Evolutionary conservation across 257 asterid genomes (phyloP), one percentile per base, ranked within the genome.

Genomic region (Ajuga chamaepitys): DNA sequence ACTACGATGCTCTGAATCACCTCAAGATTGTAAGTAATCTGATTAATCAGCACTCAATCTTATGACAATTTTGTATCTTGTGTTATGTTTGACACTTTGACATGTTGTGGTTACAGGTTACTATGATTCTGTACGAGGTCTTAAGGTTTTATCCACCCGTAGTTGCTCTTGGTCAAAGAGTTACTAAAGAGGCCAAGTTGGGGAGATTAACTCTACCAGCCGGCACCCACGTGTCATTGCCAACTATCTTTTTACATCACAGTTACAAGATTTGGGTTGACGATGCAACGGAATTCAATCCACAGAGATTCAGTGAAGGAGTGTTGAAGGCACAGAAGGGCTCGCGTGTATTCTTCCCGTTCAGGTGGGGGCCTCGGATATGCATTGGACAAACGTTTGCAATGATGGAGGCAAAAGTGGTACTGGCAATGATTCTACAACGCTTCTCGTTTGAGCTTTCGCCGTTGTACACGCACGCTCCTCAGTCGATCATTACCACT

Each of bases 11-110:
- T 2, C 8, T 81, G 5, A 79, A 67, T 64, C 77, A 50, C 2
- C 75, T 84, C 10, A 84, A 81, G 64, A 61, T 70, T 3, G 87
- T 84, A 51, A 79, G 80, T 56, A n/a, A n/a, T n/a, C n/a, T n/a
- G n/a, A n/a, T n/a, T n/a, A n/a, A n/a, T n/a, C n/a, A n/a, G n/a
- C n/a, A n/a, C n/a, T n/a, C n/a, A n/a, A n/a, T n/a, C n/a, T n/a
- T n/a, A n/a, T n/a, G n/a, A n/a, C n/a, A n/a, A n/a, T n/a, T n/a
- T n/a, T n/a, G n/a, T n/a, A n/a, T n/a, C n/a, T n/a, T n/a, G n/a
- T n/a, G n/a, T n/a, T n/a, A n/a, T n/a, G n/a, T n/a, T n/a, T n/a
- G n/a, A n/a, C n/a, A n/a, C n/a, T n/a, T n/a, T n/a, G n/a, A n/a
- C n/a, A n/a, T n/a, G n/a, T n/a, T n/a, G n/a, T n/a, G n/a, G n/a